Base-by-base conservation (phyloP, 1,284 basidiomycete genomes). In the Golubevia pallescens region DNA sequence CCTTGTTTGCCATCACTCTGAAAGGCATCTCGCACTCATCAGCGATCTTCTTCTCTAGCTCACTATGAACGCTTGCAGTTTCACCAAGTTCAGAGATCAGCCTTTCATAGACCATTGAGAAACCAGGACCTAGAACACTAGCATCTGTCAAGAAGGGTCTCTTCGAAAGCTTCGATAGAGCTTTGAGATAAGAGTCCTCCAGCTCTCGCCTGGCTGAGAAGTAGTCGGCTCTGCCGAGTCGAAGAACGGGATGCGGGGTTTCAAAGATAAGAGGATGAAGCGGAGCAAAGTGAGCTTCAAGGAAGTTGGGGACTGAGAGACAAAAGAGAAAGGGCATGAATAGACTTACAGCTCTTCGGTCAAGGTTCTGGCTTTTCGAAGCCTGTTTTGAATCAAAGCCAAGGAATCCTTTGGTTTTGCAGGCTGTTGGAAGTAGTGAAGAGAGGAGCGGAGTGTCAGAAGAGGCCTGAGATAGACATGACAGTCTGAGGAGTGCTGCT, bases 161-260 rank as follows among this genome's bases (percentile, higher is more conserved):
- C 62, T 80, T 82, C 2, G 80, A 52, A 48, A 81, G 66, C 66
- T 82, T 81, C 53, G 75, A 71, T 16, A 85, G 73, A 21, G 74
- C 71, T 57, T 78, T 77, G 58, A 82, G 73, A 59, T 85, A 84
- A 6, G 19, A 28, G 61, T 78, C 78, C 57, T 84, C 80, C n/a
- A 80, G 70, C 53, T 80, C 80, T 28, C 76, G 64, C 55, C 81
- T 77, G 14, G 80, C 82, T 8, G 78, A 70, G 66, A 83, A 79
- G 61, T 77, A 81, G 57, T 81, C 82, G 19, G 79, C 79, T 34
- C n/a, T 54, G 4, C 6, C 38, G 24, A 16, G 32, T 21, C 8
- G 53, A 57, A 23, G 61, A 42, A 14, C 16, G 53, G 19, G 51
- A 51, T 8, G 55, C 42, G 16, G 60, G 42, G 19, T 16, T 24